phyloP scores from a whole-genome alignment of 129 eudicot genomes.

The Solidago caesia region DNA sequence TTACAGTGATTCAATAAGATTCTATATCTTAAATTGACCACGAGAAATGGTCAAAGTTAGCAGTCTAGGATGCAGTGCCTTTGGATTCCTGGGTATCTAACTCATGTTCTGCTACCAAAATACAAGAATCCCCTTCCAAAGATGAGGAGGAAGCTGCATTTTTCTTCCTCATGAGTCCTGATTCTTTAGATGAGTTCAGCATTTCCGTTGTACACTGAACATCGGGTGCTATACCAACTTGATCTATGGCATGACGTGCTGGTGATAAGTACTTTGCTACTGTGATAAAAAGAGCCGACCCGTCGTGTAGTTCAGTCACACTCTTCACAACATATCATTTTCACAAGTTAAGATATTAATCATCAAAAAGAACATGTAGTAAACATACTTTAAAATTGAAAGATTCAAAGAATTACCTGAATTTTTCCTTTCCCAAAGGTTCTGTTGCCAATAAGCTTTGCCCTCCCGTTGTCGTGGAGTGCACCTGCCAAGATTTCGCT shows the following conservation, averaged over 20 bases:
- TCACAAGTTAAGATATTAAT: neutral
- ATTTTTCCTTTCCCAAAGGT: slow-evolving; percentile 96
- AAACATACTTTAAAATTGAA: neutral
- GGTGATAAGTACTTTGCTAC: slow-evolving; percentile 96
- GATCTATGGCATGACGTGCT: slow-evolving; percentile 81
- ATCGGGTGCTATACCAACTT: slow-evolving; percentile 89
- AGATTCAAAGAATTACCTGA: slow-evolving; percentile 50
- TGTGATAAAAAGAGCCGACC: slow-evolving; percentile 88
- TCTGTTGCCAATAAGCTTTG: slow-evolving; percentile 76
- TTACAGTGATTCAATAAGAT: slow-evolving; percentile 17
- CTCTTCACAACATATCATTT: slow-evolving; percentile 46
- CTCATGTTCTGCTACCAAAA: slow-evolving; percentile 92
- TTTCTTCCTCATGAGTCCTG: slow-evolving; percentile 41
- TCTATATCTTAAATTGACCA: slow-evolving; percentile 11
- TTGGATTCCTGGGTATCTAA: slow-evolving; percentile 72
- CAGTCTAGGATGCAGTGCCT: slow-evolving; percentile 76
- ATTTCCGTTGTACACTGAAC: slow-evolving; percentile 82
- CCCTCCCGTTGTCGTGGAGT: slow-evolving; percentile 92
- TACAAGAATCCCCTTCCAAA: slow-evolving; percentile 88
- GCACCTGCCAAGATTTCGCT: slow-evolving; percentile 98
- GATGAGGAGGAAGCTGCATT: slow-evolving; percentile 40
- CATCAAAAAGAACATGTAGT: neutral
- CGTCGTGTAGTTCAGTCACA: slow-evolving; percentile 87
- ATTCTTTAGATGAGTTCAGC: slow-evolving; percentile 51
- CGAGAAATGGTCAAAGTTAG: slow-evolving; percentile 6